These are phyloP conservation scores for Gossypium herbaceum DNA, from an alignment of 345 rosid genomes.

Conservation along the genomic window DNA sequence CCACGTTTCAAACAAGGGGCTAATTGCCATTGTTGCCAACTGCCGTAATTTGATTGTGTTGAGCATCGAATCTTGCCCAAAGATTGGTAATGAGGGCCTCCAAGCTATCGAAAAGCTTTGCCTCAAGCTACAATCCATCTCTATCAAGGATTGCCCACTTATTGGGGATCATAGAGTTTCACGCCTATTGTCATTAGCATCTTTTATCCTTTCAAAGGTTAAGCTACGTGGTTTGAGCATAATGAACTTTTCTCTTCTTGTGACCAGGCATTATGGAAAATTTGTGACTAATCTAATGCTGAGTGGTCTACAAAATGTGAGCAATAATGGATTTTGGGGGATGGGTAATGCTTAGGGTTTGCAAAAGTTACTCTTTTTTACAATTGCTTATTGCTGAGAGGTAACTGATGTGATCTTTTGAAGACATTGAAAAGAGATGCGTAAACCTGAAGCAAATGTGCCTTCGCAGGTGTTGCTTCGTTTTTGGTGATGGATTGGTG, in stretches of 20 bases:
- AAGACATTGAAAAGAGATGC: conserved; percentile 52
- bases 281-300: conserved; percentile 43
- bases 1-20: conserved; percentile 49
- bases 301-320: conserved; percentile 45
- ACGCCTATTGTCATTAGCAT: conserved; percentile 45
- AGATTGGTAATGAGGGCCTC: conserved; percentile 57
- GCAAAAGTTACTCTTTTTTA: conserved; percentile 40
- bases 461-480: conserved; percentile 55
- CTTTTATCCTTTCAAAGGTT: conserved; percentile 41
- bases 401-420: conserved; percentile 56
- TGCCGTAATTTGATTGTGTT: conserved; percentile 53
- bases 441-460: conserved; percentile 52
- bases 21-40: conserved; percentile 52
- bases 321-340: conserved; percentile 75
- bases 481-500: conserved; percentile 53
- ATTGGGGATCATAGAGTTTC: conserved; percentile 70
- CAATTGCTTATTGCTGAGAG: conserved; percentile 53
- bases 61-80: conserved; percentile 50
- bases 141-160: conserved; percentile 65
- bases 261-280: conserved; percentile 67
- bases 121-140: conserved; percentile 41
- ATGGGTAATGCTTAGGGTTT: conserved; percentile 75
- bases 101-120: conserved; percentile 59
- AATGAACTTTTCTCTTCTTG: conserved; percentile 69
- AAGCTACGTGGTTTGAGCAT: conserved; percentile 66